Base-by-base conservation (phyloP, 1,284 basidiomycete species). In the Ustilago bromivora region DNA sequence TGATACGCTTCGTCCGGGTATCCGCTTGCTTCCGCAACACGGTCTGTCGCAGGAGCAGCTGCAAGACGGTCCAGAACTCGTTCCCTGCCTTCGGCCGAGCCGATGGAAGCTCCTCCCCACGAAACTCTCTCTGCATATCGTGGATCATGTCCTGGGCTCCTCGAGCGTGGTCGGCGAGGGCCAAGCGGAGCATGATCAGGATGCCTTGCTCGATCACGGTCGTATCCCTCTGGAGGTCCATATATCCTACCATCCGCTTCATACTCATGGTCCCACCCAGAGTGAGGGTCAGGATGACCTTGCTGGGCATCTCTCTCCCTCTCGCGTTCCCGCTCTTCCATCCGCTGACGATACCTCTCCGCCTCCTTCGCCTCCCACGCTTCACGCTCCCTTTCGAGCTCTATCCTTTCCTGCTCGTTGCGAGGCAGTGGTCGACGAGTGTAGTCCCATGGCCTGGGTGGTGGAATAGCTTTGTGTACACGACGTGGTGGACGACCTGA, bases 401-500 rank as follows among this genome's bases (percentile, higher is more conserved):
- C 68, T 10, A 56, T 47, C n/a, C 61, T 38, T 46, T 71, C 73
- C 56, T 71, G 61, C 31, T 76, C 73, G 17, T 15, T 71, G 4
- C 73, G 60, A 5, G 73, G 73, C 43, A 52, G n/a, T 11, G 73
- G 68, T 43, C 73, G 63, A 2, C 73, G 61, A n/a, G 56, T 62
- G 38, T 76, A 76, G 58, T 71, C 65, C 73, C 73, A 76, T 40
- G 72, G 72, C 23, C 72, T 32, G 8, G 72, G 72, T 10, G 71
- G 71, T 19, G 71, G 71, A 12, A 73, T 61, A 6, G 66, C n/a
- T 28, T 61, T 73, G 66, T 73, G 71, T 47, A 67, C 62, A n/a
- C 71, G 51, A 32, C 61, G 63, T 8, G 62, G 63, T 36, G 56
- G 64, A 4, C 23, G 51, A 3, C 60, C 65, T 9, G 47, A 6